Evolutionary conservation across 345 rosid genomes (phyloP).

Genomic region (Lenwebbia sp.): DNA sequence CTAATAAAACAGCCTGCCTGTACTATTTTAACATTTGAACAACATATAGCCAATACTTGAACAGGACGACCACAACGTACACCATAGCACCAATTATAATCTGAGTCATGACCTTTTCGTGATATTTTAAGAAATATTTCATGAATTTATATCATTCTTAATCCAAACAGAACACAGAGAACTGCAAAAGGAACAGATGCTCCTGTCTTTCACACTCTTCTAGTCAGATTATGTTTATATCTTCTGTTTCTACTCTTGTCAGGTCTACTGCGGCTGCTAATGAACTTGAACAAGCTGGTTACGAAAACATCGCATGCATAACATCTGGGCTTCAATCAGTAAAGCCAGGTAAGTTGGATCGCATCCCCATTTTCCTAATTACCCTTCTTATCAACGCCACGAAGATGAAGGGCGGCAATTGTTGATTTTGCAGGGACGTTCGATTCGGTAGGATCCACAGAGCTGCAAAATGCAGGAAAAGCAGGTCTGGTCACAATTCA

Average conservation of each 20-base stretch:
- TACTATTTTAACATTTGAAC: neutral
- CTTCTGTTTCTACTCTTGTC: slow-evolving; percentile 5
- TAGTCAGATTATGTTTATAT: neutral
- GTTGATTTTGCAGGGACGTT: slow-evolving; percentile 45
- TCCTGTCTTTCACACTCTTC: neutral
- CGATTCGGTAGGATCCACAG: slow-evolving; percentile 57
- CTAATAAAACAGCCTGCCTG: neutral
- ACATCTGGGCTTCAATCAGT: slow-evolving; percentile 83
- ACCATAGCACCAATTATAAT: neutral
- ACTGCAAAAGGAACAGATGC: neutral
- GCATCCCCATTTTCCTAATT: neutral
- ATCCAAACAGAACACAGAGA: neutral
- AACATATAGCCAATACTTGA: neutral
- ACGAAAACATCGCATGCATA: slow-evolving; percentile 56
- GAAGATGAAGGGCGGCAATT: neutral
- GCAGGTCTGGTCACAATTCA: slow-evolving; percentile 81
- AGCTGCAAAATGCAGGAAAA: slow-evolving; percentile 83
- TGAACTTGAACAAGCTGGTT: slow-evolving; percentile 71
- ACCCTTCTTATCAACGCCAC: neutral
- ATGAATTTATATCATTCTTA: neutral
- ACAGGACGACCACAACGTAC: neutral
- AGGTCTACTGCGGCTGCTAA: slow-evolving; percentile 89
- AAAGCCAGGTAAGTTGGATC: slow-evolving; percentile 52
- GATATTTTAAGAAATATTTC: neutral
- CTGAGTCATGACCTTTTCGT: neutral